Evolutionary conservation across 768 basidiomycete species (phyloP), one percentile per base, ranked within the genome.

Genomic region (Pulveroboletus sp.): DNA sequence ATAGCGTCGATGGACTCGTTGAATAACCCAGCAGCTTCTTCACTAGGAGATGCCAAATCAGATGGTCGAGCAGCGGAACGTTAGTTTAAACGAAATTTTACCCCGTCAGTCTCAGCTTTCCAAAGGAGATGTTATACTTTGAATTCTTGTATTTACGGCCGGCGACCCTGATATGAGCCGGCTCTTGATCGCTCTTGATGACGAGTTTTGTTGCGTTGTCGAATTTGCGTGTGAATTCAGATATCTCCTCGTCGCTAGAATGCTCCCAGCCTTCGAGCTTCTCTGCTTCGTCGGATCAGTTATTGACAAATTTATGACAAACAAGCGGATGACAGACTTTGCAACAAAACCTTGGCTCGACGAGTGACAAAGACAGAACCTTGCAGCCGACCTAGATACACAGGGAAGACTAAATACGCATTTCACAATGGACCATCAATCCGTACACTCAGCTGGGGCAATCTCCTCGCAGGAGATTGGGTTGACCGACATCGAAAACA

Each of bases 341-440:
- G 56, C 1, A 79, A 56, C 50, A 68, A 66, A 10, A 52, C 49
- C 1, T 57, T 55, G 2, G 75, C 74, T 32, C 70, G 66, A 16
- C 69, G 65, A 21, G 65, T 75, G 17, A 79, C 74, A 53, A 73
- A 76, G 1, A 75, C 66, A 0, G 77, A 78, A 17, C 77, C 77
- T 39, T 71, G 63, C 39, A 77, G 69, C 21, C 67, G 68, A 59
- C 75, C 76, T 77, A 36, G 17, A 17, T 31, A 14, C 6, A 20
- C 24, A 17, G 31, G 23, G 5, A 10, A 31, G 20, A 44, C 20
- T 31, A 9, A 10, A 24, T 19, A 21, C 12, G 34, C 16, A 29
- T 36, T 24, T 37, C 12, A 23, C 24, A 3, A n/a, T 23, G 3
- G 5, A 3, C 1, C 9, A 20, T 10, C 24, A 4, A 16, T 14